A percentile compares a stretch with the other conserved stretches of the same genome.
Conservation (phyloP, 2,329 filamentous ascomycete genomes). For the Neonectria neomacrospora region DNA sequence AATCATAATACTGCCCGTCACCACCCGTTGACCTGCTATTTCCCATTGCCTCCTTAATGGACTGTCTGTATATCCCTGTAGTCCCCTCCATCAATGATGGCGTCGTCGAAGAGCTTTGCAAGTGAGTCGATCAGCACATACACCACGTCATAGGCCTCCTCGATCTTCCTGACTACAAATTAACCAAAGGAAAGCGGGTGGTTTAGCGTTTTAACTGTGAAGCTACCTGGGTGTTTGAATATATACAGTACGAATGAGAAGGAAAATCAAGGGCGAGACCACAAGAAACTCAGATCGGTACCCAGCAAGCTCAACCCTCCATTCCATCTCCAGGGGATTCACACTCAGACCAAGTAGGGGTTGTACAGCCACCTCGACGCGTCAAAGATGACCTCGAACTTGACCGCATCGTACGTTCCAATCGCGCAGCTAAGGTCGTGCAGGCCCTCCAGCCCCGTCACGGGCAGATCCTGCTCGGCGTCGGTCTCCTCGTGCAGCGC, state of each 20-base stretch:
- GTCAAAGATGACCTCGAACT: conserved; percentile 74
- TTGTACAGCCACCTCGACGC: conserved; percentile 67
- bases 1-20: too few species aligned
- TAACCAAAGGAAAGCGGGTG: too few species aligned
- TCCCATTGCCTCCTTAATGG: too few species aligned
- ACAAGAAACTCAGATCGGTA: neutral
- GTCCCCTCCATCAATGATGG: too few species aligned
- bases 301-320: neutral
- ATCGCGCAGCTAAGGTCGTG: conserved; percentile 78
- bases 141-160: too few species aligned
- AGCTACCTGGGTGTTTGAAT: neutral
- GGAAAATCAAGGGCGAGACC: neutral
- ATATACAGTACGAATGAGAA: neutral
- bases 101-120: too few species aligned
- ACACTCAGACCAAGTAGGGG: conserved; percentile 35
- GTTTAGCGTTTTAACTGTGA: too few species aligned
- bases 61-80: too few species aligned
- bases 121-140: too few species aligned
- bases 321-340: neutral
- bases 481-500: conserved; percentile 81
- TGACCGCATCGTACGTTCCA: conserved; percentile 75
- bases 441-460: conserved; percentile 75
- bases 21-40: too few species aligned
- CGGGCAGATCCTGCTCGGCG: conserved; percentile 67
- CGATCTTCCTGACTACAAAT: too few species aligned